phyloP scores from a whole-genome alignment of 2,329 filamentous ascomycete genomes.

The Knufia petricola region DNA sequence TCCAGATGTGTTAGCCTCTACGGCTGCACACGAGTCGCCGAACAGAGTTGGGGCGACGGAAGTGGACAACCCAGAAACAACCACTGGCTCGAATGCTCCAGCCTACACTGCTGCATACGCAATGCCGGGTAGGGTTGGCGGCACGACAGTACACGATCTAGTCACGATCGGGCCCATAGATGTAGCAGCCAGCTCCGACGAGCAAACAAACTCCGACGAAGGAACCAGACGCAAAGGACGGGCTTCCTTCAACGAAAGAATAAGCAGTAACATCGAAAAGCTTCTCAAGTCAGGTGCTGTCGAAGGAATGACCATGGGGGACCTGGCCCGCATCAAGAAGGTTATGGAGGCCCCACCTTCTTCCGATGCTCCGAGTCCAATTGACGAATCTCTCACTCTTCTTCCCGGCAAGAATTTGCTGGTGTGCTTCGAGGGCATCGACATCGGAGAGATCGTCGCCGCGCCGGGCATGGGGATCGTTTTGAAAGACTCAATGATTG shows the following conservation, averaged over 20 bases:
- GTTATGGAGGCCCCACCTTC: slow-evolving; percentile 1
- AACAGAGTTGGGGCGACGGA: not conserved
- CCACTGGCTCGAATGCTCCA: slow-evolving; percentile 4
- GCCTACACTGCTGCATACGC: slow-evolving; percentile 5
- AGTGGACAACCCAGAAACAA: not conserved
- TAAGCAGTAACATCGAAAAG: slow-evolving; percentile 4
- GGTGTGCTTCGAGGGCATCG: slow-evolving; percentile 3
- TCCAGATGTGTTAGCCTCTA: too few species aligned
- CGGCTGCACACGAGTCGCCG: not conserved
- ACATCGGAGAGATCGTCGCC: slow-evolving; percentile 5
- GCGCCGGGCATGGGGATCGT: slow-evolving; percentile 2
- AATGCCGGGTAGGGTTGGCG: not conserved
- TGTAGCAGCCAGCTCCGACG: too few species aligned
- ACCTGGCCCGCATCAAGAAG: slow-evolving; percentile 5
- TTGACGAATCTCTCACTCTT: not conserved
- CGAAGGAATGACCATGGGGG: not conserved
- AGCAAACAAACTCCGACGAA: too few species aligned
- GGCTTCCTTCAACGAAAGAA: not conserved
- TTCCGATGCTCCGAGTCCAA: slow-evolving; percentile 3
- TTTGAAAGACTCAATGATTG: slow-evolving; percentile 5
- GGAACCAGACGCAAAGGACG: too few species aligned
- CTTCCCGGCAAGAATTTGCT: slow-evolving; percentile 1
- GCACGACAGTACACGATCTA: slow-evolving; percentile 6
- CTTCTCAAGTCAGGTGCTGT: not conserved
- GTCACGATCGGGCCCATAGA: slow-evolving; percentile 6